Percentiles rank a stretch among this genome's conserved stretches.
phyloP scores from a whole-genome alignment of 345 rosid species.

The Eucalyptus marginata region DNA sequence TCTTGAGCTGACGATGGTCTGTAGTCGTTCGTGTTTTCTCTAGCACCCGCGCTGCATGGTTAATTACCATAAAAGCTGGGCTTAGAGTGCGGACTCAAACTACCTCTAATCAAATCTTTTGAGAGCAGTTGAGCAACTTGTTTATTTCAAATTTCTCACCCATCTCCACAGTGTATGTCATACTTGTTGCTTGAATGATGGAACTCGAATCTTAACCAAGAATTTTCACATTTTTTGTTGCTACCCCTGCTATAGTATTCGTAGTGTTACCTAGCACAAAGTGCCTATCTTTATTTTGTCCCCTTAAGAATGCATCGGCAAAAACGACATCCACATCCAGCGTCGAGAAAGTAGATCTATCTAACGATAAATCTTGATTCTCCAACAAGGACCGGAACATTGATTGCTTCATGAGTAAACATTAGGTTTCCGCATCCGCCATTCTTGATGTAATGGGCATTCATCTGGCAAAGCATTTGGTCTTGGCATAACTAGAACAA shows the following conservation, averaged over 20 bases:
- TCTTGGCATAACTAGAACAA: neutral
- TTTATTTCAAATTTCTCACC: neutral
- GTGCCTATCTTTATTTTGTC: neutral
- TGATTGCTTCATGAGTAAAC: neutral
- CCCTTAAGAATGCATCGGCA: neutral
- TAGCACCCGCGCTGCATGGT: neutral
- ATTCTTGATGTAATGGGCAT: neutral
- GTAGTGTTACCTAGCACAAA: neutral
- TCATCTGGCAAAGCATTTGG: neutral
- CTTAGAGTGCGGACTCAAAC: neutral
- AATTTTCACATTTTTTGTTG: neutral
- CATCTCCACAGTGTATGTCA: neutral
- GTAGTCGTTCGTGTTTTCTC: neutral
- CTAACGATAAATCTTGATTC: neutral
- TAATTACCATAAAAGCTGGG: neutral
- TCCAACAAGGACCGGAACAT: neutral
- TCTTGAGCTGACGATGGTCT: neutral
- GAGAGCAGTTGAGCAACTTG: neutral
- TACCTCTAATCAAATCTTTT: neutral
- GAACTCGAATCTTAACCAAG: neutral
- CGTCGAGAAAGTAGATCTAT: neutral
- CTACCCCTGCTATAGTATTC: neutral
- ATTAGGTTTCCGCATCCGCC: neutral
- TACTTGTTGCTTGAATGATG: neutral
- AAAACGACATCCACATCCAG: neutral